Conservation (phyloP, 2,329 filamentous ascomycete species). For the Podosphaera xanthii region DNA sequence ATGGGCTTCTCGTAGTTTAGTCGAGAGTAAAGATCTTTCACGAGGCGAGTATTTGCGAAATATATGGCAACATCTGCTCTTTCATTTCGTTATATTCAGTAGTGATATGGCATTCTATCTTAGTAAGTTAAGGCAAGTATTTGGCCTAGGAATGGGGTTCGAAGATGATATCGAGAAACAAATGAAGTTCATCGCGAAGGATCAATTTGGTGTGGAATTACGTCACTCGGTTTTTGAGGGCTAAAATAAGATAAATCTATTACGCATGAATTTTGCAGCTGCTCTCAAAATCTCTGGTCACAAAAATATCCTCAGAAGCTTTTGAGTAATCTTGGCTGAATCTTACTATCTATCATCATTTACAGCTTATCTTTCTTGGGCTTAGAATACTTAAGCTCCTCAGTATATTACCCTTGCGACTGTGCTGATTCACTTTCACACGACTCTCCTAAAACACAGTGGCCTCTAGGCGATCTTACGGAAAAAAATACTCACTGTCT, state of each 20-base stretch:
- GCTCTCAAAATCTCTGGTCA: too few relatives aligned
- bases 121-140: constrained; percentile 50
- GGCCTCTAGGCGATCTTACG: too few relatives aligned
- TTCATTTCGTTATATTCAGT: constrained; percentile 50
- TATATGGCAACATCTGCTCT: constrained; percentile 58
- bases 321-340: too few relatives aligned
- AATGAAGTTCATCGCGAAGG: constrained; percentile 72
- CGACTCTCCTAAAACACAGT: too few relatives aligned
- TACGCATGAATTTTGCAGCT: too few relatives aligned
- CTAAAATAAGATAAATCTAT: constrained; percentile 17
- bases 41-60: constrained; percentile 40
- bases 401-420: too few relatives aligned
- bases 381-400: too few relatives aligned
- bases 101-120: constrained; percentile 71
- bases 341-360: too few relatives aligned
- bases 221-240: constrained; percentile 79
- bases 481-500: too few relatives aligned
- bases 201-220: constrained; percentile 66
- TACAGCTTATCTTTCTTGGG: too few relatives aligned
- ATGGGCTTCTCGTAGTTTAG: constrained; percentile 73
- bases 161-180: constrained; percentile 79
- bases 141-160: constrained; percentile 65
- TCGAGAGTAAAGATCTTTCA: constrained; percentile 44
- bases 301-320: too few relatives aligned
- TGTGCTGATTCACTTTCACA: too few relatives aligned